These are phyloP conservation scores for Boletus pseudo-olivaceus DNA, from an alignment of 768 basidiomycete genomes.

Conservation along the genomic window DNA sequence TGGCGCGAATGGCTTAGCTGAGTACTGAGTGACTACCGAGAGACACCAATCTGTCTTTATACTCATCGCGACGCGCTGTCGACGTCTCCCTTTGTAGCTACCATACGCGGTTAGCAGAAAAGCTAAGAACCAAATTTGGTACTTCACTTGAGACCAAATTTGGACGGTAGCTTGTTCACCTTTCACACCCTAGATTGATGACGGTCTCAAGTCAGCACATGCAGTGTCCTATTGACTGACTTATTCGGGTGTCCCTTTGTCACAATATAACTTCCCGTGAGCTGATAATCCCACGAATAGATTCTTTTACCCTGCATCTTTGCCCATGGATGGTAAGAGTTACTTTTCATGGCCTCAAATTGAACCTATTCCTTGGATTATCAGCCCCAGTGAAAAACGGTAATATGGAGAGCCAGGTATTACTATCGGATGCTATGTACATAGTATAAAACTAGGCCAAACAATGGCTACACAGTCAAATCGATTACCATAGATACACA, in stretches of 20 bases:
- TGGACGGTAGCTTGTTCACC: conserved; percentile 26
- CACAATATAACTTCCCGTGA: background rate
- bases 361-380: too few relatives aligned
- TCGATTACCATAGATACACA: too few relatives aligned
- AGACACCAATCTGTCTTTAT: conserved; percentile 21
- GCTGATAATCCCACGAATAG: background rate
- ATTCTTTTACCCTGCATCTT: background rate
- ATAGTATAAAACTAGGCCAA: too few relatives aligned
- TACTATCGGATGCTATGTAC: too few relatives aligned
- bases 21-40: conserved; percentile 2
- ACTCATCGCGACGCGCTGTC: conserved; percentile 3
- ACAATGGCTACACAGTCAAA: too few relatives aligned
- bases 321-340: background rate
- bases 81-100: conserved; percentile 24
- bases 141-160: conserved; percentile 25
- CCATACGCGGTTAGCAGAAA: conserved; percentile 22
- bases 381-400: too few relatives aligned
- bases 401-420: too few relatives aligned
- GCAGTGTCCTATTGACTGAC: conserved; percentile 1
- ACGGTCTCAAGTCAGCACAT: background rate
- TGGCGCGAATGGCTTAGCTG: conserved; percentile 14
- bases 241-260: conserved; percentile 25
- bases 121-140: conserved; percentile 20
- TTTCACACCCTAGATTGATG: background rate
- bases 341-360: background rate